These are phyloP conservation scores for Powellomyces hirtus DNA, from an alignment of 192 early-diverging fungal genomes.

Conservation along the genomic window DNA sequence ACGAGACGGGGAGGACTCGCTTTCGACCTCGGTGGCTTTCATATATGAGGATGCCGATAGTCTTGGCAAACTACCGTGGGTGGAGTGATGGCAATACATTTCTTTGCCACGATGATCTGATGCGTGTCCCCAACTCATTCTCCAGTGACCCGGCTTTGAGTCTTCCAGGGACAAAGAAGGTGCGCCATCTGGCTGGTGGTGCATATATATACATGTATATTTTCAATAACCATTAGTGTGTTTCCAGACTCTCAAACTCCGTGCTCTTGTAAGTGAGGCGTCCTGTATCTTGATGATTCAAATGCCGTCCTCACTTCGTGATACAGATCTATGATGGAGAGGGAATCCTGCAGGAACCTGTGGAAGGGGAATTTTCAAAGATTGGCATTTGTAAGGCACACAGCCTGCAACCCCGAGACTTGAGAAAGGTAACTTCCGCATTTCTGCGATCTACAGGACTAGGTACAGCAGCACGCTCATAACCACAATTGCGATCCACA, in stretches of 20 bases:
- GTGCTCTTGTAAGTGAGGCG: no score
- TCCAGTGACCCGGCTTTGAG: not conserved
- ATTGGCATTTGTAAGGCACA: constrained; percentile 76
- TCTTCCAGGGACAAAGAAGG: not conserved
- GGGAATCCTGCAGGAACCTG: not conserved
- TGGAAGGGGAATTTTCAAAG: constrained; percentile 24
- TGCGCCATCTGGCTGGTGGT: no score
- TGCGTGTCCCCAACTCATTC: no score
- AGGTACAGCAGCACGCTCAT: not conserved
- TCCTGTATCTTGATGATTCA: no score
- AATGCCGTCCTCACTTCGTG: no score
- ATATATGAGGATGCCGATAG: not conserved
- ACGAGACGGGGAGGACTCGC: not conserved
- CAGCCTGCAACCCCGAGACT: constrained; percentile 77
- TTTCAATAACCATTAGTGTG: no score
- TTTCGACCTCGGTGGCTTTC: not conserved
- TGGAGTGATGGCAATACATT: no score
- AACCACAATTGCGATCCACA: not conserved
- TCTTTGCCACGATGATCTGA: no score
- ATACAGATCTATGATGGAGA: constrained; percentile 14
- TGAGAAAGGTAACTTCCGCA: constrained; percentile 79
- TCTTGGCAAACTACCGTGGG: not conserved
- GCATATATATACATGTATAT: no score
- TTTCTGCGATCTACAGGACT: not conserved
- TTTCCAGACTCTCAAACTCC: not conserved